phyloP scores from a whole-genome alignment of 2,329 filamentous ascomycete species.

The Zasmidium cellare region DNA sequence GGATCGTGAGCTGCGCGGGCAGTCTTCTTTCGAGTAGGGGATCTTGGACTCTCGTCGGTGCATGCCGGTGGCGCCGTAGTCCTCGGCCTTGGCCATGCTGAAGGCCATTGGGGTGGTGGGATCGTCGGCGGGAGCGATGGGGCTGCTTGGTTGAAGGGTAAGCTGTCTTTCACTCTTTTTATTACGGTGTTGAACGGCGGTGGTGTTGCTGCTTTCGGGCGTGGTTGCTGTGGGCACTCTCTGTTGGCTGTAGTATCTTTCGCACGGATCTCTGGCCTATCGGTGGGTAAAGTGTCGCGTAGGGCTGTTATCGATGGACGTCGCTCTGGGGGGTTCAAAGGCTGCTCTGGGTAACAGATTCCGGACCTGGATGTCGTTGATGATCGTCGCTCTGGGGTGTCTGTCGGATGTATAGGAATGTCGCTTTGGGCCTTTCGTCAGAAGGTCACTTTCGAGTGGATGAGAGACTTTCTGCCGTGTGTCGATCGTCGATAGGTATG shows the following conservation, averaged over 20 bases:
- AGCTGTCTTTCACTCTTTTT: conserved; percentile 8
- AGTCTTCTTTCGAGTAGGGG: conserved; percentile 7
- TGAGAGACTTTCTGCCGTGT: not conserved
- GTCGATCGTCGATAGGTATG: conserved; percentile 1
- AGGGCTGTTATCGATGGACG: conserved; percentile 8
- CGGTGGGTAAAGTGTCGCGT: not conserved
- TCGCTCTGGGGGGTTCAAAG: not conserved
- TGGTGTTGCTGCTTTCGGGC: conserved; percentile 12
- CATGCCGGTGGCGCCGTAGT: conserved; percentile 6
- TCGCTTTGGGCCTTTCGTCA: conserved; percentile 6
- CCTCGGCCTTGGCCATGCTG: conserved; percentile 15
- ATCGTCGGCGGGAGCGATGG: not conserved
- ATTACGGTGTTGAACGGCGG: conserved; percentile 3
- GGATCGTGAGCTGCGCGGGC: conserved; percentile 13
- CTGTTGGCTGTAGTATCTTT: not conserved
- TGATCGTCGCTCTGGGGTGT: conserved; percentile 5
- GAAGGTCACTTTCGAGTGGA: not conserved
- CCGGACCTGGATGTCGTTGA: conserved; percentile 5
- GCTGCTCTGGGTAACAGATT: conserved; percentile 5
- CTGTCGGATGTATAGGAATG: not conserved
- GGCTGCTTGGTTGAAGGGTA: conserved; percentile 13
- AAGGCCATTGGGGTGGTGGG: conserved; percentile 6
- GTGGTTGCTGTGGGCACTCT: conserved; percentile 14
- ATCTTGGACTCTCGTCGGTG: conserved; percentile 18
- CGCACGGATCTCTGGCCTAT: conserved; percentile 9